Evolutionary conservation across 1,284 basidiomycete genomes (phyloP).

Genomic region (Fistulina hepatica): DNA sequence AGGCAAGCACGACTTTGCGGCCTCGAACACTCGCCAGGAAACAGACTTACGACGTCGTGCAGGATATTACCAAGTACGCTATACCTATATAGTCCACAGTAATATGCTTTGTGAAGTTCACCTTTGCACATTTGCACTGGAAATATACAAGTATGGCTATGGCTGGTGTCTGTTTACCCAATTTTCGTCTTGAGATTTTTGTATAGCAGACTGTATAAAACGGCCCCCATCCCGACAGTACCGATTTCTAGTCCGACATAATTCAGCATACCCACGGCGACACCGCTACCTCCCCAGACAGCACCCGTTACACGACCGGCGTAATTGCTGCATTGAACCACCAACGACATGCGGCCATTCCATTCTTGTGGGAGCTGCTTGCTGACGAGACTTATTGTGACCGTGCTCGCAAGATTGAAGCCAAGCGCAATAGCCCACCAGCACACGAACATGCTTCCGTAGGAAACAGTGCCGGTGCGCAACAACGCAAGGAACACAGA

Average conservation of each 20-base stretch:
- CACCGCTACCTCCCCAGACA: constrained; percentile 56
- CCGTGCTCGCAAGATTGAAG: constrained; percentile 58
- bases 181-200: constrained; percentile 55
- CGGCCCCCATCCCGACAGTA: constrained; percentile 45
- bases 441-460: constrained; percentile 44
- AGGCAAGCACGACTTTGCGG: too few species aligned
- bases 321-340: constrained; percentile 61
- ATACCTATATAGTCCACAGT: too few species aligned
- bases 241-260: constrained; percentile 54
- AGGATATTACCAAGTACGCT: too few species aligned
- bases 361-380: constrained; percentile 55
- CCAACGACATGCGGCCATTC: constrained; percentile 45
- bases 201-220: constrained; percentile 48
- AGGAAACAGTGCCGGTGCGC: constrained; percentile 29
- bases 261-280: constrained; percentile 51
- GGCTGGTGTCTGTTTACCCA: too few species aligned
- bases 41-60: too few species aligned
- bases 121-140: too few species aligned
- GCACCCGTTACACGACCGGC: constrained; percentile 51
- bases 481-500: constrained; percentile 40
- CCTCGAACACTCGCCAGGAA: too few species aligned
- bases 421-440: constrained; percentile 62
- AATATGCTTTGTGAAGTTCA: too few species aligned
- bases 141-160: too few species aligned
- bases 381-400: constrained; percentile 51